These are phyloP conservation scores for Emericellopsis cladophorae DNA, from an alignment of 2,329 filamentous ascomycete species.

Conservation along the genomic window DNA sequence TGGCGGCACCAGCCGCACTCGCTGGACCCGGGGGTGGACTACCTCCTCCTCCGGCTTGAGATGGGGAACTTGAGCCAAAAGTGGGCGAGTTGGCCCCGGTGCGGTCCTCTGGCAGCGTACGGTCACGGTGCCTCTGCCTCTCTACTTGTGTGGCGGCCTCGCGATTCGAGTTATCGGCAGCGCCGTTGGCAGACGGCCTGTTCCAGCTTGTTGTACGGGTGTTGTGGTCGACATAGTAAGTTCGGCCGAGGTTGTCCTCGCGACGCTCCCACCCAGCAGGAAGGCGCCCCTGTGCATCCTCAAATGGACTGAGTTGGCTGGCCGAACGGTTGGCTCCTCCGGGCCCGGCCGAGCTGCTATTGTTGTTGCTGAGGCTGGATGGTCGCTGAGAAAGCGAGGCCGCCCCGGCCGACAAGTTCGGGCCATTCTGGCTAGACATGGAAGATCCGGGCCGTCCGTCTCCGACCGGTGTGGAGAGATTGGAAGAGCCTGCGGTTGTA, in stretches of 20 bases:
- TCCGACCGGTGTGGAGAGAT: constrained; percentile 26
- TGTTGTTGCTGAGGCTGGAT: constrained; percentile 28
- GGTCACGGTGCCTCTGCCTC: constrained; percentile 84
- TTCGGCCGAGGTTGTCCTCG: constrained; percentile 87
- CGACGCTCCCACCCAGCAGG: constrained; percentile 92
- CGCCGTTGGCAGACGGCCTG: constrained; percentile 68
- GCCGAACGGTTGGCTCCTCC: constrained; percentile 18
- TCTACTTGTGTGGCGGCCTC: constrained; percentile 90
- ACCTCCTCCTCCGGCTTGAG: constrained; percentile 18
- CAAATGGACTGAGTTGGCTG: constrained; percentile 70
- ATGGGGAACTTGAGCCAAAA: constrained; percentile 38
- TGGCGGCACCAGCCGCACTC: constrained; percentile 18
- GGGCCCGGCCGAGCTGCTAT: constrained; percentile 12
- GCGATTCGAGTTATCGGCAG: constrained; percentile 56
- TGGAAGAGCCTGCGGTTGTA: constrained; percentile 27
- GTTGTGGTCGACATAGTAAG: constrained; percentile 98
- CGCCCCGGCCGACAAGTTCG: constrained; percentile 23
- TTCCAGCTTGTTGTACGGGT: constrained; percentile 95
- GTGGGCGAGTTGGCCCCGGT: constrained; percentile 89
- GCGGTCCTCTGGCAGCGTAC: constrained; percentile 88
- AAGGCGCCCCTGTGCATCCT: constrained; percentile 86
- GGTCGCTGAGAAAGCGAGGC: constrained; percentile 30
- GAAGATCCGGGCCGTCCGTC: constrained; percentile 40
- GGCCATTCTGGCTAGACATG: constrained; percentile 36
- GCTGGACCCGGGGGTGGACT: constrained; percentile 5